phyloP scores from a whole-genome alignment of 805 yeast genomes.

The Cyberlindnera samutprakarnensis region DNA sequence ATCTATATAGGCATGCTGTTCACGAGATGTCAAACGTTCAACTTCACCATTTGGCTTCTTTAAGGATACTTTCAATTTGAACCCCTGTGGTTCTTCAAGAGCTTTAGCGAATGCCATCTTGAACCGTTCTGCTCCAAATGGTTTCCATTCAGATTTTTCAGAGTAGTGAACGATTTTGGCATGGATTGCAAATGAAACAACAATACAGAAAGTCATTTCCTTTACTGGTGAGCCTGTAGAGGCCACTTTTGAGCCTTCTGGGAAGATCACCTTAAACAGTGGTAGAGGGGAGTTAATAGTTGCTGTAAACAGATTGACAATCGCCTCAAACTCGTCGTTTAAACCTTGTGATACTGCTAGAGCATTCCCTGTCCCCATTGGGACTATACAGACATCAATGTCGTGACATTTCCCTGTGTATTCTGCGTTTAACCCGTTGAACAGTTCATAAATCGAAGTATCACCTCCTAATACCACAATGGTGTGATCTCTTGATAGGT shows the following conservation, averaged over 20 bases:
- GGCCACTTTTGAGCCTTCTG: constrained; percentile 14
- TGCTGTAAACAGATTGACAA: constrained; percentile 27
- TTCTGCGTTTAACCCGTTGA: constrained; percentile 38
- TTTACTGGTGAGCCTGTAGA: constrained; percentile 2
- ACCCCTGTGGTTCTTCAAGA: constrained; percentile 3
- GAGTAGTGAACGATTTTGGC: constrained; percentile 79
- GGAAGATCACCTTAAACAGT: constrained; percentile 25
- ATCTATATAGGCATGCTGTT: constrained; percentile 10
- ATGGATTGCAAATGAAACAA: constrained; percentile 81
- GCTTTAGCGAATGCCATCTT: constrained; percentile 56
- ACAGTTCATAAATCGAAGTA: constrained; percentile 71
- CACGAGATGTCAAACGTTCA: not conserved
- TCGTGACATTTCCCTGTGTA: constrained; percentile 2
- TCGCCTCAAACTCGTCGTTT: constrained; percentile 25
- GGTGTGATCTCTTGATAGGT: constrained; percentile 25
- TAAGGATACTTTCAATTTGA: constrained; percentile 1
- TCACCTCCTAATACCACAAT: constrained; percentile 76
- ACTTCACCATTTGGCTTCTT: not conserved
- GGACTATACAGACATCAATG: constrained; percentile 35
- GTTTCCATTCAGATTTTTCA: constrained; percentile 59
- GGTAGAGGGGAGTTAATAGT: constrained; percentile 21
- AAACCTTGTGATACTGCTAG: constrained; percentile 54
- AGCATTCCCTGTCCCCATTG: constrained; percentile 87
- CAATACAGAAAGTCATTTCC: constrained; percentile 41
- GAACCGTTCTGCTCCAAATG: constrained; percentile 61